Evolutionary conservation across 2,329 filamentous ascomycete genomes (phyloP).

Genomic region (Xylariaceae sp.): DNA sequence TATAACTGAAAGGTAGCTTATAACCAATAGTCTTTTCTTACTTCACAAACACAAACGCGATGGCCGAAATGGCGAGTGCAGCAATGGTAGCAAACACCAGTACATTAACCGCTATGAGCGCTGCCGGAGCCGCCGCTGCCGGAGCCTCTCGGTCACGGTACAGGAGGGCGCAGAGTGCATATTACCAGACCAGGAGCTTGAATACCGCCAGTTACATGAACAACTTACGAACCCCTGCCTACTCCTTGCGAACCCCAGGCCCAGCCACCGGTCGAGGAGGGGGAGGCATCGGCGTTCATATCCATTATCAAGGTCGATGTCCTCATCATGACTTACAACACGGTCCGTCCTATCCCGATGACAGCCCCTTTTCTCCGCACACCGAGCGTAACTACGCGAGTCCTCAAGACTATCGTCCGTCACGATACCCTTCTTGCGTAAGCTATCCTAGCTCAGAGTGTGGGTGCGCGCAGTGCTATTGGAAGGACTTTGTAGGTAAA

Average conservation of each 20-base stretch:
- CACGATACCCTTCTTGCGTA: background rate
- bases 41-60: background rate
- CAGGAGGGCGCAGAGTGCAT: background rate
- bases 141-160: background rate
- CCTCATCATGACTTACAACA: background rate
- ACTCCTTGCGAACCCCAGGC: background rate
- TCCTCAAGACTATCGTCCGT: background rate
- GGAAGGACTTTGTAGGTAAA: constrained; percentile 37
- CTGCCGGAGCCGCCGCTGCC: constrained; percentile 1
- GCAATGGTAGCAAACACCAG: background rate
- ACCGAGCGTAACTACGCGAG: background rate
- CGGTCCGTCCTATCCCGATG: background rate
- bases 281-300: constrained; percentile 18
- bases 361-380: background rate
- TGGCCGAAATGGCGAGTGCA: background rate
- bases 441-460: constrained; percentile 22
- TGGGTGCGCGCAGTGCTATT: constrained; percentile 37
- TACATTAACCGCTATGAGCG: background rate
- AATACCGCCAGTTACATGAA: constrained; percentile 27
- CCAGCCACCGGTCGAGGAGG: background rate
- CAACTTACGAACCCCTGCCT: constrained; percentile 13
- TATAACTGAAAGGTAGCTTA: background rate
- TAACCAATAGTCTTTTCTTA: constrained; percentile 1
- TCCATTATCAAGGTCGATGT: constrained; percentile 25
- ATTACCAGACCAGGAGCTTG: background rate